These are phyloP conservation scores for Actinomucor elegans DNA, from an alignment of 371 early-diverging fungal genomes.

Conservation along the genomic window DNA sequence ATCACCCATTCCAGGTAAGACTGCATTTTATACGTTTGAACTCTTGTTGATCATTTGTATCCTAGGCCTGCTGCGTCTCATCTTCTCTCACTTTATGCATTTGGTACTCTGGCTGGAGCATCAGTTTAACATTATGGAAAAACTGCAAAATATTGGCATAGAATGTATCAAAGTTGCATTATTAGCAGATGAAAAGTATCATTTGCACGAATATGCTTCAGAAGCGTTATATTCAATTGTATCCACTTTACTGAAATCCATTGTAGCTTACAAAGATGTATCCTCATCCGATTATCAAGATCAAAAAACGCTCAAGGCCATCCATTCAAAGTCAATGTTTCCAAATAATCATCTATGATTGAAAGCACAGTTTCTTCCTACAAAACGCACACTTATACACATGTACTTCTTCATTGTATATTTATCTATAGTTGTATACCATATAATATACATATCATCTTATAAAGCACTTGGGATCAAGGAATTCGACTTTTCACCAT, in stretches of 20 bases:
- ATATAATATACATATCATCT: no score
- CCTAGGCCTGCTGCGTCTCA: conserved; percentile 27
- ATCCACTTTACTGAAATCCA: conserved; percentile 59
- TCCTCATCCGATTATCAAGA: conserved; percentile 15
- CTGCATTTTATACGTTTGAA: no score
- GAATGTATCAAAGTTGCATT: conserved; percentile 52
- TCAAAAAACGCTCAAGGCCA: neutral
- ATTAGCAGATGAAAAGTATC: conserved; percentile 58
- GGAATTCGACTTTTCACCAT: conserved; percentile 91
- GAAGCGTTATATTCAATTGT: conserved; percentile 55
- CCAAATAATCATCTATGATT: neutral
- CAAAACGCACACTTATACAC: no score
- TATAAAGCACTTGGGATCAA: conserved; percentile 37
- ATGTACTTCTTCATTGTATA: no score
- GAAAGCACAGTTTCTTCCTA: no score
- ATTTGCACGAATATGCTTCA: conserved; percentile 59
- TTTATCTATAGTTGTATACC: no score
- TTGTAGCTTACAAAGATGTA: conserved; percentile 63
- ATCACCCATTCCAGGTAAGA: conserved; percentile 64
- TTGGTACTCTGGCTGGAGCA: conserved; percentile 52
- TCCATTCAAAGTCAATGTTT: neutral
- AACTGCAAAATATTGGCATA: conserved; percentile 50
- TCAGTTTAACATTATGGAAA: conserved; percentile 50
- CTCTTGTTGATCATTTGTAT: neutral
- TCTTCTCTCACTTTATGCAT: conserved; percentile 47